Evolutionary conservation across 129 eudicot genomes (phyloP).

Genomic region (Heracleum sosnowskyi): DNA sequence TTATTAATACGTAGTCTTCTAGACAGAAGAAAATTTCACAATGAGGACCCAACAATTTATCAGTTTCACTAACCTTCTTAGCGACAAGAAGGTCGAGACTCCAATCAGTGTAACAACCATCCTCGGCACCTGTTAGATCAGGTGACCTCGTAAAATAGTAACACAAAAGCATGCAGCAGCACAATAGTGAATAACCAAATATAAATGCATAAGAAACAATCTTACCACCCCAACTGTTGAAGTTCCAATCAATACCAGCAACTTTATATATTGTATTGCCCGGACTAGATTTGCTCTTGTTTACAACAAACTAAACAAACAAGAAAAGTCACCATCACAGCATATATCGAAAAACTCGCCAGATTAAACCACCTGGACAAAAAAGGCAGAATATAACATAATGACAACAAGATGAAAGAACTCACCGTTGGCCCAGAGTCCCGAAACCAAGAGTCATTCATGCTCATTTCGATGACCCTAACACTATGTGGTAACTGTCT

Average conservation of each 20-base stretch:
- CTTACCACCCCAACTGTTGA: constrained; percentile 96
- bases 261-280: constrained; percentile 24
- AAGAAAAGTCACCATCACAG: background rate
- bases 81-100: constrained; percentile 82
- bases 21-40: constrained; percentile 4
- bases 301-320: constrained; percentile 53
- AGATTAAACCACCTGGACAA: background rate
- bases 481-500: constrained; percentile 50
- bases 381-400: background rate
- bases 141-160: background rate
- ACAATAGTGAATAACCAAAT: background rate
- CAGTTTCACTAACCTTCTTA: constrained; percentile 50
- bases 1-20: background rate
- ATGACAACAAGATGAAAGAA: background rate
- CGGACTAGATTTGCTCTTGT: constrained; percentile 27
- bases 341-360: background rate
- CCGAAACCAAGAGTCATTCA: constrained; percentile 99
- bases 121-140: constrained; percentile 48
- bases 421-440: constrained; percentile 92
- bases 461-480: constrained; percentile 94
- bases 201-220: background rate
- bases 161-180: constrained; percentile 4
- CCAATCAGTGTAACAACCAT: constrained; percentile 88
- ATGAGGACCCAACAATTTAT: background rate
- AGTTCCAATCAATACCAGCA: constrained; percentile 94